Conservation (phyloP, 73 alveolate genomes). For the Durusdinium trenchii region DNA sequence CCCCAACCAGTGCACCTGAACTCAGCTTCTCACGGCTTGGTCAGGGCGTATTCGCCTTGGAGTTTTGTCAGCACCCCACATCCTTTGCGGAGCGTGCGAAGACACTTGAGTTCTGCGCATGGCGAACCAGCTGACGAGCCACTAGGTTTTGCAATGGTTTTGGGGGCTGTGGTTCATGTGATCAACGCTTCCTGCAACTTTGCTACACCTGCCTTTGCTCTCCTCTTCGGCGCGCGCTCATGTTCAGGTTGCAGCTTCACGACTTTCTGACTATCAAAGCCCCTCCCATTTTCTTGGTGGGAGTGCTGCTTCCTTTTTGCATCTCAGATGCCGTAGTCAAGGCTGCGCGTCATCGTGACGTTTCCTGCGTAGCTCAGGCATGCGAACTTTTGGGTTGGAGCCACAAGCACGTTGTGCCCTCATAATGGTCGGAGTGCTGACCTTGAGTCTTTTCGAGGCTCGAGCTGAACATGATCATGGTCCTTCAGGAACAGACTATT, state of each 20-base stretch:
- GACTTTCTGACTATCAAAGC: constrained; percentile 39
- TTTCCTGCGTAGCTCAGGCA: not conserved
- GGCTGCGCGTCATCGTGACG: not conserved
- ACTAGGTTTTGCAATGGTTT: not conserved
- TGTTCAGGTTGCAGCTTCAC: not conserved
- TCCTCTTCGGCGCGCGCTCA: not conserved
- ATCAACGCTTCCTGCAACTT: not conserved
- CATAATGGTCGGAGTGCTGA: constrained; percentile 82
- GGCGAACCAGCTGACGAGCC: not conserved
- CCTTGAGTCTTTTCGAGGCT: constrained; percentile 73
- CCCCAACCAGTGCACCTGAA: no score
- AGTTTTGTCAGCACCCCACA: constrained; percentile 30
- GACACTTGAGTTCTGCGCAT: constrained; percentile 18
- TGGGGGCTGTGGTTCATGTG: not conserved
- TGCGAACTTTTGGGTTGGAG: constrained; percentile 69
- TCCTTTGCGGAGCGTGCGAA: not conserved
- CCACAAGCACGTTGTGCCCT: constrained; percentile 86
- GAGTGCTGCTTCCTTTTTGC: constrained; percentile 42
- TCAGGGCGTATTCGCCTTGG: constrained; percentile 14
- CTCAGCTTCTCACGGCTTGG: no score
- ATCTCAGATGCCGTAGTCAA: constrained; percentile 6
- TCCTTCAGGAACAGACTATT: no score
- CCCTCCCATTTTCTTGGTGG: constrained; percentile 46
- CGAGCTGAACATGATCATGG: not conserved
- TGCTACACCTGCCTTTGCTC: not conserved